Conservation (phyloP, 129 eudicot genomes). For the Erigeron canadensis region DNA sequence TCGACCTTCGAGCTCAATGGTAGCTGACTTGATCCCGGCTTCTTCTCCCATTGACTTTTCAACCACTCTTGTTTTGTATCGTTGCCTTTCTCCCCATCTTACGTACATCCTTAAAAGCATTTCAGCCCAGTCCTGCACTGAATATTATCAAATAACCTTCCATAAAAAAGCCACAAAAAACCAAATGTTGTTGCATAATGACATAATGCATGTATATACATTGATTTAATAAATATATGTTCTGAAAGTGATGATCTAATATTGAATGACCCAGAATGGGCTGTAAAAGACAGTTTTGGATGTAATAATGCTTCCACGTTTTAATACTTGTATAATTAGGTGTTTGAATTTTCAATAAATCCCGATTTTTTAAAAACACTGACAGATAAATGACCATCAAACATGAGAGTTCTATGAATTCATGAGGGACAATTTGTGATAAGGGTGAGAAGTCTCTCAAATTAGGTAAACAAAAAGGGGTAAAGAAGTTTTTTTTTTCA, state of each 20-base stretch:
- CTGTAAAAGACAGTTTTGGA: not conserved
- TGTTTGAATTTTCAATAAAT: too few relatives aligned
- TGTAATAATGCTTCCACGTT: too few relatives aligned
- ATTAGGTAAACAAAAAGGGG: too few relatives aligned
- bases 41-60: slow-evolving; percentile 96
- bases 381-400: too few relatives aligned
- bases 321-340: too few relatives aligned
- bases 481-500: too few relatives aligned
- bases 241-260: not conserved
- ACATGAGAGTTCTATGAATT: too few relatives aligned
- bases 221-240: not conserved
- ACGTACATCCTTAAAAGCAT: slow-evolving; percentile 97
- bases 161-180: slow-evolving; percentile 23
- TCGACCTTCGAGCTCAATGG: slow-evolving; percentile 83
- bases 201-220: not conserved
- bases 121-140: slow-evolving; percentile 99
- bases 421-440: too few relatives aligned
- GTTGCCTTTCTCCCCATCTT: slow-evolving; percentile 96
- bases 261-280: not conserved
- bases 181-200: not conserved
- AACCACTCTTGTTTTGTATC: slow-evolving; percentile 83
- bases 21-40: slow-evolving; percentile 97
- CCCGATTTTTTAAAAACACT: too few relatives aligned
- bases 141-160: slow-evolving; percentile 47
- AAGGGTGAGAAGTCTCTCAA: too few relatives aligned